Evolutionary conservation across 495 filamentous ascomycete species (phyloP), one percentile per base, ranked within the genome.

Genomic region (Penicillium samsonianum): DNA sequence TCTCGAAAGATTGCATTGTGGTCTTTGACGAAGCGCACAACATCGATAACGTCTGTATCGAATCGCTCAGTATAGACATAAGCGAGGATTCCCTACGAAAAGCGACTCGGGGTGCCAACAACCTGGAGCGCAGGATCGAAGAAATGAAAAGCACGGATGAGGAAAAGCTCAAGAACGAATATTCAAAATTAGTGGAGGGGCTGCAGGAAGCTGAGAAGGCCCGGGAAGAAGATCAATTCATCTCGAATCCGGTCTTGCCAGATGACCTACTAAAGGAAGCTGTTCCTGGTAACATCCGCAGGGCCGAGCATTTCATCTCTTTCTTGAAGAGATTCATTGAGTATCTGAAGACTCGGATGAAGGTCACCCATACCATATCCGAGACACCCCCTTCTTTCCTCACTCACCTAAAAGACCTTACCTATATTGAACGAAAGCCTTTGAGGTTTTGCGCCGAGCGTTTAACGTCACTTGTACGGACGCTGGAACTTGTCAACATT

Each of bases 1-100:
- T 99, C 6, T 96, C 94, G 6, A 98, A 96, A 58, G 94, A 99
- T 69, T 96, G 92, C 67, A 99, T 99, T 26, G 90, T 99, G 16
- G 95, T 99, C 14, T 99, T 99, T 62, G 94, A 99, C 67, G 94
- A 99, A 65, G 94, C 94, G 19, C 94, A 99, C 73, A 99, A 99
- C 60, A 99, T 99, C 64, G 94, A 99, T 79, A 99, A 99, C 70
- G 94, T 99, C 49, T 98, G 95, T 70, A 99, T 99, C 59, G 94
- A 99, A 64, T 96, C 94, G 12, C 80, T 97, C 20, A 97, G 93
- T 65, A 96, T 96, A 26, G 94, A 99, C 69, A 80, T 99, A 30
- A 97, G 91, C 0, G 91, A 99, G 68, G 94, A 97, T 61, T 96
- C 92, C 0, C 68, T 99, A 41, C 82, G 90, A 26, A 92, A 87